Conservation (phyloP, 1,284 basidiomycete genomes). For the Leccinum insolens region DNA sequence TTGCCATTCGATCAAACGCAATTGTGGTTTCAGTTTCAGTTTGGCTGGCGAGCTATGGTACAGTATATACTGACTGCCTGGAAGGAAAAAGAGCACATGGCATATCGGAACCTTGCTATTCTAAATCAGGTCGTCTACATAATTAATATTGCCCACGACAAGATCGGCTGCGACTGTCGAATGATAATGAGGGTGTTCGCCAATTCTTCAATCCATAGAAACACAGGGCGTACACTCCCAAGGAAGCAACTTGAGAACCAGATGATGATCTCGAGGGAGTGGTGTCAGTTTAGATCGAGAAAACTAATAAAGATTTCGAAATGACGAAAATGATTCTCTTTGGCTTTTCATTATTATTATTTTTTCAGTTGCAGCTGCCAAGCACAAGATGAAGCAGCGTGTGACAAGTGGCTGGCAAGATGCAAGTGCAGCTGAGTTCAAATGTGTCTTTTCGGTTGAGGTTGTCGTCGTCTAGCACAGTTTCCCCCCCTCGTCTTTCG, state of each 20-base stretch:
- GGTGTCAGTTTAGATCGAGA: too few species aligned
- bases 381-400: constrained; percentile 3
- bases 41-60: not conserved
- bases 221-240: constrained; percentile 48
- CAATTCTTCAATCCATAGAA: too few species aligned
- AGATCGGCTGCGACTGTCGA: constrained; percentile 26
- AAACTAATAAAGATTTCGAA: too few species aligned
- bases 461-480: constrained; percentile 11
- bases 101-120: not conserved
- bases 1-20: too few species aligned
- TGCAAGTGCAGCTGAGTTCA: constrained; percentile 27
- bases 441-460: constrained; percentile 14
- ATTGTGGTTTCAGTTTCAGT: not conserved
- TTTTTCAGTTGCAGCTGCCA: constrained; percentile 10
- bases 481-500: constrained; percentile 8
- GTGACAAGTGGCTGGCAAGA: constrained; percentile 13
- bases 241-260: constrained; percentile 50
- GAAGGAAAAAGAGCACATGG: not conserved
- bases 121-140: not conserved
- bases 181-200: not conserved
- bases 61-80: not conserved
- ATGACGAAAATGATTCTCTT: constrained; percentile 34
- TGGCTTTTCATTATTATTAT: not conserved
- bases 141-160: constrained; percentile 34
- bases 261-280: too few species aligned